Conservation (phyloP, 1,284 basidiomycete genomes). For the Volvariella surrecta region DNA sequence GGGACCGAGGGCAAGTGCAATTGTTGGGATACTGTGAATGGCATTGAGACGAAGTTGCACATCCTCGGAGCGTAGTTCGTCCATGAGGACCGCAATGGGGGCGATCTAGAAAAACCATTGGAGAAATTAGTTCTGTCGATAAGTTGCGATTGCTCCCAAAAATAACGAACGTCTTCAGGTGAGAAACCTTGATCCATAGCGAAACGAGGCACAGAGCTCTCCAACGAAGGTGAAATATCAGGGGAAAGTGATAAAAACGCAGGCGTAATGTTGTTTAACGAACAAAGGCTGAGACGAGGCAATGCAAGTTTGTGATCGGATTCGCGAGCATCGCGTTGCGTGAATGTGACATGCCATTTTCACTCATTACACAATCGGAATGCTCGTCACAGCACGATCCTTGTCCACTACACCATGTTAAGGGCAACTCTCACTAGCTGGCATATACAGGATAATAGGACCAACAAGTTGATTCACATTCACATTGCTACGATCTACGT, state of each 20-base stretch:
- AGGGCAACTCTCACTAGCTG: too few relatives aligned
- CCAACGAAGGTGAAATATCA: slow-evolving; percentile 4
- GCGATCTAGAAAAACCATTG: slow-evolving; percentile 47
- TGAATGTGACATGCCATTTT: neutral
- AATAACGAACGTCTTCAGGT: slow-evolving; percentile 37
- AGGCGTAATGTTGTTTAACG: neutral
- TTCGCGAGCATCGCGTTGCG: neutral
- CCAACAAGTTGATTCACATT: too few relatives aligned
- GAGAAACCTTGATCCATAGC: slow-evolving; percentile 57
- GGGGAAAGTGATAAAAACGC: neutral
- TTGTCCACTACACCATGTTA: too few relatives aligned
- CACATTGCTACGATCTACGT: too few relatives aligned
- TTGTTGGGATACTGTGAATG: slow-evolving; percentile 97
- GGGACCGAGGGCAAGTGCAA: slow-evolving; percentile 93
- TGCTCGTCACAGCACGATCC: too few relatives aligned
- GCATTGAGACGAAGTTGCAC: slow-evolving; percentile 92
- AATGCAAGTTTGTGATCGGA: slow-evolving; percentile 1
- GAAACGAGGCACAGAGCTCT: slow-evolving; percentile 4
- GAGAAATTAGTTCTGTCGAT: neutral
- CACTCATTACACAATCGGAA: too few relatives aligned
- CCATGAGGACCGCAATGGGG: slow-evolving; percentile 86
- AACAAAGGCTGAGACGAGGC: neutral
- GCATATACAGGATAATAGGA: too few relatives aligned
- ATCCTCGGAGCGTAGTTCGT: slow-evolving; percentile 94
- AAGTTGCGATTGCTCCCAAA: slow-evolving; percentile 5